A percentile compares a stretch with the other conserved stretches of the same genome.
phyloP scores from a whole-genome alignment of 805 yeast species.

The Suhomyces vadensis region DNA sequence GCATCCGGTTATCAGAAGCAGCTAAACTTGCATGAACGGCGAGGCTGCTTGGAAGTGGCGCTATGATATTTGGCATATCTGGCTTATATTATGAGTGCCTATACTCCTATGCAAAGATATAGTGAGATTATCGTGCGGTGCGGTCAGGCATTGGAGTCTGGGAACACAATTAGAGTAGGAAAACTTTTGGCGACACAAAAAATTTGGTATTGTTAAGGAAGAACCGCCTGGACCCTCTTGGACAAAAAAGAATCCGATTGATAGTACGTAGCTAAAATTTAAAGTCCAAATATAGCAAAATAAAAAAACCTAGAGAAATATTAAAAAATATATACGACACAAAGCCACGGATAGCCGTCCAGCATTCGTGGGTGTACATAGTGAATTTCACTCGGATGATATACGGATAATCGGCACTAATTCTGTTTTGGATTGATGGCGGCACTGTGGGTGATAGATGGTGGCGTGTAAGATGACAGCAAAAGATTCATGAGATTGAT shows the following conservation, averaged over 20 bases:
- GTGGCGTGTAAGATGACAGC: not conserved
- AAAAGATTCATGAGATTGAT: not conserved
- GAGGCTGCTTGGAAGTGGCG: constrained; percentile 3
- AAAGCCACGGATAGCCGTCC: not conserved
- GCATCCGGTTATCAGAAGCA: not conserved
- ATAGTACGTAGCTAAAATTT: not conserved
- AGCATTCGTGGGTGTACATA: not conserved
- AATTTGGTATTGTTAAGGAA: too few species aligned
- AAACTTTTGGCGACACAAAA: too few species aligned
- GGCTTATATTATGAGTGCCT: too few species aligned
- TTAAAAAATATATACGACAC: not conserved
- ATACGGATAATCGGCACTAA: not conserved
- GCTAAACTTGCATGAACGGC: constrained; percentile 1
- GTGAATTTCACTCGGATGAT: not conserved
- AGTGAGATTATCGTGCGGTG: too few species aligned
- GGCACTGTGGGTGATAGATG: not conserved
- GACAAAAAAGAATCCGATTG: not conserved
- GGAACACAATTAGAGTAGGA: too few species aligned
- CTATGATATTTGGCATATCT: not conserved
- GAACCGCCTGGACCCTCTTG: too few species aligned
- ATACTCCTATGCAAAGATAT: too few species aligned
- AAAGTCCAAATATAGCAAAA: not conserved
- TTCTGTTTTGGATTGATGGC: not conserved
- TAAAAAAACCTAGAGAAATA: not conserved
- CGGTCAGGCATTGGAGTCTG: too few species aligned